Evolutionary conservation across 2,329 filamentous ascomycete species (phyloP).

Genomic region (Pestalotiopsis sp.): DNA sequence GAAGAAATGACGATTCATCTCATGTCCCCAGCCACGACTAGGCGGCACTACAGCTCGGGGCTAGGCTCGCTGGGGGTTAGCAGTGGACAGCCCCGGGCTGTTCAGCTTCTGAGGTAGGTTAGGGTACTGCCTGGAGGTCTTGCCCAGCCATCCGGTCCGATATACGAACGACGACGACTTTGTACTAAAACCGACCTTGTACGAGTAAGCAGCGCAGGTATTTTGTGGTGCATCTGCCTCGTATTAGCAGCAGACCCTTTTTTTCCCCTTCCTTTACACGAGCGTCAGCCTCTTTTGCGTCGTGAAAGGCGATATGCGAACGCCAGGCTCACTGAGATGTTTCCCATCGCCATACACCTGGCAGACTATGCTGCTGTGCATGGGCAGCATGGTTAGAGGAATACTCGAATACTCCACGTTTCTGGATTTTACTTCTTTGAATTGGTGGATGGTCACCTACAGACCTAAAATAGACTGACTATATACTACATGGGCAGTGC

Average conservation of each 20-base stretch:
- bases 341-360: background rate
- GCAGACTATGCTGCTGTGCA: background rate
- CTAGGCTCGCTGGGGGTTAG: constrained; percentile 1
- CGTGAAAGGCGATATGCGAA: background rate
- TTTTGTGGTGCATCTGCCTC: background rate
- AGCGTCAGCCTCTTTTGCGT: background rate
- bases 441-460: background rate
- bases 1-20: constrained; percentile 10
- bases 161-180: background rate
- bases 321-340: background rate
- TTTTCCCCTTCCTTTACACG: background rate
- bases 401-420: background rate
- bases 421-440: background rate
- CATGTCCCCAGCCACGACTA: constrained; percentile 6
- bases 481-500: background rate
- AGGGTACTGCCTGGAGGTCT: background rate
- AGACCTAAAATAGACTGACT: background rate
- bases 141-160: background rate
- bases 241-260: background rate
- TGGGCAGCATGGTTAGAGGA: background rate
- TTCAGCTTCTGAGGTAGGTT: background rate
- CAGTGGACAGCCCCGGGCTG: background rate
- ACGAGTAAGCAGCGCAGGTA: background rate
- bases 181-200: background rate
- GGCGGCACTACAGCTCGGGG: background rate